A percentile compares a stretch with the other conserved stretches of the same genome.
Evolutionary conservation across 306 rosid genomes (phyloP).

Genomic region (Fagus sylvatica): DNA sequence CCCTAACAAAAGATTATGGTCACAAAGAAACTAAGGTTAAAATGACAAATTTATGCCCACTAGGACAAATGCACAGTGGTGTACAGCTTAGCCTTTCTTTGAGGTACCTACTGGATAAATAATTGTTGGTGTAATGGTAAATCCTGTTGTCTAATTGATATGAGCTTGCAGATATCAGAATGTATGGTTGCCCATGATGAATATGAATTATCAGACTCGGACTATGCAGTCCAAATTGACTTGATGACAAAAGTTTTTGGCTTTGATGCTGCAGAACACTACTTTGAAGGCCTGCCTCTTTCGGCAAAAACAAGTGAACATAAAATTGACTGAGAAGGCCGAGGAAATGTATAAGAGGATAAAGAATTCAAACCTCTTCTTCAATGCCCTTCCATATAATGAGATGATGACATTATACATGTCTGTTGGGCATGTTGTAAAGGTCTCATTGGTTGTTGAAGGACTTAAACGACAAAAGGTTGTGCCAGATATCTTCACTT

Average conservation of each 20-base stretch:
- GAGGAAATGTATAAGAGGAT: slow-evolving; percentile 70
- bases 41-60: no score
- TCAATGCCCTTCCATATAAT: slow-evolving; percentile 70
- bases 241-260: slow-evolving; percentile 93
- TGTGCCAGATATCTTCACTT: slow-evolving; percentile 78
- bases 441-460: slow-evolving; percentile 65
- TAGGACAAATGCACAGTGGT: no score
- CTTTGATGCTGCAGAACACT: slow-evolving; percentile 84
- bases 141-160: slow-evolving; percentile 18
- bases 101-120: neutral
- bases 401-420: slow-evolving; percentile 95
- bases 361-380: slow-evolving; percentile 52
- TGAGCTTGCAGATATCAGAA: slow-evolving; percentile 75
- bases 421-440: slow-evolving; percentile 83
- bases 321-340: slow-evolving; percentile 76
- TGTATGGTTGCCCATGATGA: slow-evolving; percentile 76
- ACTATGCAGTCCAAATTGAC: slow-evolving; percentile 78
- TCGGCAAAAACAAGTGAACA: slow-evolving; percentile 68
- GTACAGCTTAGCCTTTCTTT: neutral
- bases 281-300: slow-evolving; percentile 74
- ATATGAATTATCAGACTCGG: slow-evolving; percentile 64
- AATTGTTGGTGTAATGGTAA: neutral
- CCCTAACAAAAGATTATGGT: no score
- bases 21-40: no score
- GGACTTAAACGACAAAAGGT: slow-evolving; percentile 67